These are phyloP conservation scores for Suhomyces maxii DNA, from an alignment of 1,139 yeast genomes.

Conservation along the genomic window DNA sequence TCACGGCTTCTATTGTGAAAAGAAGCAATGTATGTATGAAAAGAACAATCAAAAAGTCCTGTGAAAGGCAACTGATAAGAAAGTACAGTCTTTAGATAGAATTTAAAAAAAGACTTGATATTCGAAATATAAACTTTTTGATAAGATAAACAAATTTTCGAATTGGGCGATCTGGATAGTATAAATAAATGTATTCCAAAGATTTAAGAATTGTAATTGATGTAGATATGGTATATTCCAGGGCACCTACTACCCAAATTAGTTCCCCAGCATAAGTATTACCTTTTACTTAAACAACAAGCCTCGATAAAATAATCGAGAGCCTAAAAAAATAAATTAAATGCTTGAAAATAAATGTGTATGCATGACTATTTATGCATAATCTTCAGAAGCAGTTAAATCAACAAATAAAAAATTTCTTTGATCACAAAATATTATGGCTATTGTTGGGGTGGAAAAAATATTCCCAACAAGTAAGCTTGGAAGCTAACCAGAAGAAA, in stretches of 20 bases:
- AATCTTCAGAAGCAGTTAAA: too few relatives aligned
- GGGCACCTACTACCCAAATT: slow-evolving; percentile 6
- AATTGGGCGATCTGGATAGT: too few relatives aligned
- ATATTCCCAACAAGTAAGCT: not conserved
- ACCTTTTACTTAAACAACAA: slow-evolving; percentile 6
- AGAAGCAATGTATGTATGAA: not conserved
- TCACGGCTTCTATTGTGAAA: slow-evolving; percentile 1
- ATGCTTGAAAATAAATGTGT: not conserved
- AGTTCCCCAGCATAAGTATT: slow-evolving; percentile 5
- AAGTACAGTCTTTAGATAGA: too few relatives aligned
- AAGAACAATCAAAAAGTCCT: too few relatives aligned
- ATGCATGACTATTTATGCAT: too few relatives aligned
- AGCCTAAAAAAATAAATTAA: not conserved
- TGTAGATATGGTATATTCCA: slow-evolving; percentile 3
- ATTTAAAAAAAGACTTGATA: too few relatives aligned
- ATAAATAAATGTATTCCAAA: too few relatives aligned
- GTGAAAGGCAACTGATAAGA: too few relatives aligned
- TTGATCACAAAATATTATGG: not conserved
- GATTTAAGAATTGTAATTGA: slow-evolving; percentile 2
- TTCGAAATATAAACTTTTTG: too few relatives aligned
- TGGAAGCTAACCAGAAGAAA: not conserved
- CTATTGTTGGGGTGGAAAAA: not conserved
- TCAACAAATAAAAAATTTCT: too few relatives aligned
- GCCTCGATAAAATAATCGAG: slow-evolving; percentile 7
- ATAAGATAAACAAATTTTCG: too few relatives aligned